Evolutionary conservation across 192 early-diverging fungal species (phyloP).

Genomic region (Backusella circina): DNA sequence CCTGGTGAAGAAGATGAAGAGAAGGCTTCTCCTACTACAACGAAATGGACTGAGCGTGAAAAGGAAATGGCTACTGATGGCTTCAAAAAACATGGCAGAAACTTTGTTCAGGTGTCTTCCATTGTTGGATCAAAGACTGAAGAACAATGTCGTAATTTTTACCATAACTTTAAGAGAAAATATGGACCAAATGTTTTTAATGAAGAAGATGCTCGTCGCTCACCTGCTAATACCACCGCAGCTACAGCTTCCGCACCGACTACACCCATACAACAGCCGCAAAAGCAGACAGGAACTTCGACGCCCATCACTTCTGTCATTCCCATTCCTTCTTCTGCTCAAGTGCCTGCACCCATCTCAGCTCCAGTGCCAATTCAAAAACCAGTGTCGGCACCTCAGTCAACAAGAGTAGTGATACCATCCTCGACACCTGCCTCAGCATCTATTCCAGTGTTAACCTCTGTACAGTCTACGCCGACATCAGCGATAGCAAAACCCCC

Average conservation of each 20-base stretch:
- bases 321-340: not conserved
- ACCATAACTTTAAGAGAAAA: conserved; percentile 71
- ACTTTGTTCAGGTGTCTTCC: conserved; percentile 69
- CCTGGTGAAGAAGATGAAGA: conserved; percentile 17
- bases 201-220: conserved; percentile 29
- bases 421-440: not conserved
- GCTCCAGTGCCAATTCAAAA: not conserved
- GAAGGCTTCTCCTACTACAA: conserved; percentile 16
- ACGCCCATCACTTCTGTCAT: not conserved
- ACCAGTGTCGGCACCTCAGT: not conserved
- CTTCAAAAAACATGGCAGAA: conserved; percentile 61
- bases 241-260: not conserved
- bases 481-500: not conserved
- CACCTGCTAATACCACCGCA: not conserved
- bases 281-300: not conserved
- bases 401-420: not conserved
- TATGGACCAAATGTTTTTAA: conserved; percentile 51
- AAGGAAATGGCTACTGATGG: conserved; percentile 57
- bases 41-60: conserved; percentile 58
- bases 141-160: conserved; percentile 77
- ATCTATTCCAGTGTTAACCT: not conserved
- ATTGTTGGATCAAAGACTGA: conserved; percentile 75
- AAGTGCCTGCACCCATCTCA: not conserved
- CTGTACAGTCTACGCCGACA: not conserved
- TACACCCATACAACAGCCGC: not conserved